A percentile compares a stretch with the other conserved stretches of the same genome.
phyloP scores from a whole-genome alignment of 1,284 basidiomycete species.

The Boletus smithii region DNA sequence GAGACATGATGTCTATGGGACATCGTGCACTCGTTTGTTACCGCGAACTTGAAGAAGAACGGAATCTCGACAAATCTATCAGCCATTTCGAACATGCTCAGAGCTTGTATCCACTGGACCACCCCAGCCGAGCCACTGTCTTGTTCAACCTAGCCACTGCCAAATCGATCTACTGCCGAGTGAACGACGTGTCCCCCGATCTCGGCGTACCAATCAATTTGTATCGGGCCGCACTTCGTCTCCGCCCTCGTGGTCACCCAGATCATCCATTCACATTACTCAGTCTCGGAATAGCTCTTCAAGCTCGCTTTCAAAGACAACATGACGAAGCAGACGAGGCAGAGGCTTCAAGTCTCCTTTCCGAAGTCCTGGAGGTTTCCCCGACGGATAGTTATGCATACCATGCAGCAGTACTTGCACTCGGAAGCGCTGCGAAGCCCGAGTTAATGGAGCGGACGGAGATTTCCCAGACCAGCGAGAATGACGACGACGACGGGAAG shows the following conservation, averaged over 20 bases:
- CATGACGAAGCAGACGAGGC: not conserved
- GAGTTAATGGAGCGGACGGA: not conserved
- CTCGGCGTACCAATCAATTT: not conserved
- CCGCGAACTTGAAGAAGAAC: not conserved
- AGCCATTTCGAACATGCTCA: not conserved
- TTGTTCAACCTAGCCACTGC: not conserved
- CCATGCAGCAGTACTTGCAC: not conserved
- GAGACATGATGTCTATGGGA: no score
- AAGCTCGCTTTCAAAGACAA: not conserved
- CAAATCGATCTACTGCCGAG: not conserved
- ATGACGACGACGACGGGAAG: not conserved
- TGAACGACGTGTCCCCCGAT: not conserved
- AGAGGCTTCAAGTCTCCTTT: not conserved
- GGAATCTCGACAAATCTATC: not conserved
- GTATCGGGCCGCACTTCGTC: not conserved
- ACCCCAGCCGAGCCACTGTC: not conserved
- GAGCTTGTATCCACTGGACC: not conserved
- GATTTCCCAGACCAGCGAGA: not conserved
- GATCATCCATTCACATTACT: not conserved
- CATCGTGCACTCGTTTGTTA: not conserved
- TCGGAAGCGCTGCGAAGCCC: not conserved
- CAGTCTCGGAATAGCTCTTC: not conserved
- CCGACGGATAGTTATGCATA: not conserved
- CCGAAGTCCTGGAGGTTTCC: not conserved
- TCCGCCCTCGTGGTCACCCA: not conserved